Evolutionary conservation across 352 stramenopile genomes (phyloP).

Genomic region (Pythium vanterpoolii): DNA sequence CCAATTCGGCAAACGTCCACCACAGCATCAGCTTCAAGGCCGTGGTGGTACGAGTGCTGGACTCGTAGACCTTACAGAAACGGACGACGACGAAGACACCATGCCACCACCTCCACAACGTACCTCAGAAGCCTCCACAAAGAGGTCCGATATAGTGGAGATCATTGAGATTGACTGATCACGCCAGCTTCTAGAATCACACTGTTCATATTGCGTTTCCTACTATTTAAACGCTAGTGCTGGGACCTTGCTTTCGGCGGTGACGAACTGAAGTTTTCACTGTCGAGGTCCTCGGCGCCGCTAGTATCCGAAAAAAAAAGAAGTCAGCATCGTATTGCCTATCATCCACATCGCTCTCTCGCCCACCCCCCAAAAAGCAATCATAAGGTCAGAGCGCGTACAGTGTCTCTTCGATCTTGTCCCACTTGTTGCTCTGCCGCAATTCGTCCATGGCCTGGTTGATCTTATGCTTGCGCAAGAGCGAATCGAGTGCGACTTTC

Average conservation of each 20-base stretch:
- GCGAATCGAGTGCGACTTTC: slow-evolving; percentile 56
- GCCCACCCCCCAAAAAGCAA: neutral
- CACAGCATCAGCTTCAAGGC: neutral
- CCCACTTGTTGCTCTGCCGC: slow-evolving; percentile 62
- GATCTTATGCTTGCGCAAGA: slow-evolving; percentile 69
- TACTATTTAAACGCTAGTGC: slow-evolving; percentile 15
- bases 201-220: neutral
- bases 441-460: slow-evolving; percentile 64
- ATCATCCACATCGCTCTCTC: neutral
- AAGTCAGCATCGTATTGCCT: slow-evolving; percentile 12
- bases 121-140: neutral
- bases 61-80: slow-evolving; percentile 32
- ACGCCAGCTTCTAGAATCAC: neutral
- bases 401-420: slow-evolving; percentile 76
- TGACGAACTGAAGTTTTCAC: neutral
- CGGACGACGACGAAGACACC: slow-evolving; percentile 24
- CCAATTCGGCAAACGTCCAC: slow-evolving; percentile 2
- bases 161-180: slow-evolving; percentile 26
- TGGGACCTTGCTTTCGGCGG: neutral
- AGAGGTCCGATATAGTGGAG: slow-evolving; percentile 1
- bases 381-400: slow-evolving; percentile 40
- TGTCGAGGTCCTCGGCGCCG: slow-evolving; percentile 8
- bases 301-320: slow-evolving; percentile 9
- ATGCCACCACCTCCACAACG: neutral
- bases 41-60: neutral